phyloP scores from a whole-genome alignment of 2,329 filamentous ascomycete species.

The Penicillium sp. region DNA sequence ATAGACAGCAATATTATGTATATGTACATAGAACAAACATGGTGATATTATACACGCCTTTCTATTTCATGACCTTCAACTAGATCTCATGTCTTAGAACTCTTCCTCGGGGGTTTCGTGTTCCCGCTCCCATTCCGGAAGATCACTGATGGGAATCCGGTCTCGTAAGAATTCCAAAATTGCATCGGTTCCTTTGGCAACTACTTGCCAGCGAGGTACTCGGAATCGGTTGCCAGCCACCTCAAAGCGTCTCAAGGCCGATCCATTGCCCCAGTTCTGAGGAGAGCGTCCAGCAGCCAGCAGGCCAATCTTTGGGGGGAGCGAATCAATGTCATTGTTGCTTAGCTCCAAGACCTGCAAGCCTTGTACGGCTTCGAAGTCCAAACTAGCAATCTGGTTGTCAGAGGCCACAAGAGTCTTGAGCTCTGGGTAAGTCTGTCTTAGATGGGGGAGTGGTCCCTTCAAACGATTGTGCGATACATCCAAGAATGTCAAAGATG shows the following conservation, averaged over 20 bases:
- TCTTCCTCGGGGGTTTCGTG: slow-evolving; percentile 17
- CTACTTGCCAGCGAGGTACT: slow-evolving; percentile 77
- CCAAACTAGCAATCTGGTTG: slow-evolving; percentile 72
- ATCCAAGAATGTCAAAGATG: slow-evolving; percentile 72
- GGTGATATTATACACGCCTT: slow-evolving; percentile 15
- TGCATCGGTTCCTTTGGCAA: slow-evolving; percentile 84
- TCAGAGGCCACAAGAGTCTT: slow-evolving; percentile 70
- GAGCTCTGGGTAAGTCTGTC: slow-evolving; percentile 66
- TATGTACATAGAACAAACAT: slow-evolving; percentile 18
- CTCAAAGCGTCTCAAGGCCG: slow-evolving; percentile 64
- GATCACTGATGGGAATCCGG: slow-evolving; percentile 59
- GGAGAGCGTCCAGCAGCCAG: slow-evolving; percentile 57
- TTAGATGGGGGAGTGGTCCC: slow-evolving; percentile 63
- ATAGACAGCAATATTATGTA: slow-evolving; percentile 10
- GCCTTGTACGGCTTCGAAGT: slow-evolving; percentile 70
- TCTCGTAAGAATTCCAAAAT: slow-evolving; percentile 78
- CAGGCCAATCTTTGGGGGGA: slow-evolving; percentile 78
- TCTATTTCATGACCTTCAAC: not conserved
- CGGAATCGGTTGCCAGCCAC: slow-evolving; percentile 84
- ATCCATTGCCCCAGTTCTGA: slow-evolving; percentile 40
- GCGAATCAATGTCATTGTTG: slow-evolving; percentile 79
- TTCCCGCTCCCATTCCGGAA: slow-evolving; percentile 38
- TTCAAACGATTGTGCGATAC: slow-evolving; percentile 78
- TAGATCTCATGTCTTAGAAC: slow-evolving; percentile 1
- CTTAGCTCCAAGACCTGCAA: slow-evolving; percentile 73